Evolutionary conservation across 805 yeast genomes (phyloP), one percentile per base, ranked within the genome.

Genomic region (Dipodascopsis uninucleata): DNA sequence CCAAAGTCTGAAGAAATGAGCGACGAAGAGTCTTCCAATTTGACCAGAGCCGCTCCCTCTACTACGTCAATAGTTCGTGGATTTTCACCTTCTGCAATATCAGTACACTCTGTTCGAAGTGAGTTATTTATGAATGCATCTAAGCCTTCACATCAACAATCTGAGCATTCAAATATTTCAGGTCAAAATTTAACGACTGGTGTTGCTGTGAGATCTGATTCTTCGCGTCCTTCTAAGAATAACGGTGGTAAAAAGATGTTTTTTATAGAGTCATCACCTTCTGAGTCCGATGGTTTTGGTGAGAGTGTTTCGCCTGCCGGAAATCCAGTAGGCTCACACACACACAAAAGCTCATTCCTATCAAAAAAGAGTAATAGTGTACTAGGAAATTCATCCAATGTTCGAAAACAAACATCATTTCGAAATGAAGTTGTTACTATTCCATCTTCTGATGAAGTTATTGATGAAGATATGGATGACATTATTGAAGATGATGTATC

Each of bases 231-330:
- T n/a, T n/a, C 22, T 1, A 14, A 26, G 16, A 16, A 26, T 20
- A 36, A 24, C 5, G 32, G 21, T 5, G 23, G 23, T 9, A 28
- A 39, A 21, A 66, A 61, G 42, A 67, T 66, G 67, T 67, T 67
- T 44, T 68, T 65, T 45, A 64, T 67, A 16, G 70, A 64, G 34
- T 66, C 69, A 1, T 59, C 64, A 7, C 70, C 71, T 6, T 60
- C 66, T 4, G 71, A 65, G 22, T 32, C 55, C 24, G 67, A 63
- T 39, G 61, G 52, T 2, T 51, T 52, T 39, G 61, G 58, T 25
- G 61, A 55, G 14, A 43, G 49, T 22, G 40, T 50, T 16, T 49
- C 55, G 12, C 55, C 55, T 6, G 46, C 52, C 1, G 33, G 43
- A 3, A 28, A 20, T n/a, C 18, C 47, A 39, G 28, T 20, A 28